phyloP scores from a whole-genome alignment of 2,329 filamentous ascomycete genomes.

The Rutstroemia sp. region DNA sequence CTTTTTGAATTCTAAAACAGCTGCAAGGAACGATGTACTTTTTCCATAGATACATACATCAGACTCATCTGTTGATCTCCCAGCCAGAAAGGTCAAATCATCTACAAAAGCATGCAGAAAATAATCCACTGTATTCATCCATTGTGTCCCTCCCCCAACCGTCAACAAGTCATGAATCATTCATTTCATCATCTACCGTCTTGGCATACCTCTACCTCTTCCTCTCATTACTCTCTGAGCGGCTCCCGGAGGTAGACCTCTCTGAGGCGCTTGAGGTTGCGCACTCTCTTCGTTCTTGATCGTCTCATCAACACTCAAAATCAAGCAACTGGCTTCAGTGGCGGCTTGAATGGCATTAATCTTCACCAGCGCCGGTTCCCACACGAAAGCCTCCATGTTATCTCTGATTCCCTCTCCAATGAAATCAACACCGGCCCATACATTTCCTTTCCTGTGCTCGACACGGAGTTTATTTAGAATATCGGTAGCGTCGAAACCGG shows the following conservation, averaged over 20 bases:
- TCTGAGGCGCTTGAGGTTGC: conserved; percentile 70
- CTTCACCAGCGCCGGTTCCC: conserved; percentile 95
- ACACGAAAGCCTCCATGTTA: conserved; percentile 94
- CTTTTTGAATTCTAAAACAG: no score
- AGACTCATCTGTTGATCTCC: no score
- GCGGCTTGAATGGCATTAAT: conserved; percentile 95
- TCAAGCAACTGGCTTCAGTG: conserved; percentile 90
- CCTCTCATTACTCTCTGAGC: conserved; percentile 83
- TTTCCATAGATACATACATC: no score
- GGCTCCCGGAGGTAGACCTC: conserved; percentile 69
- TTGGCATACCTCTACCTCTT: conserved; percentile 82
- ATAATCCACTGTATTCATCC: no score
- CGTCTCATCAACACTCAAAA: conserved; percentile 94
- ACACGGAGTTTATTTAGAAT: conserved; percentile 95
- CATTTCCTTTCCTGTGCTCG: conserved; percentile 87
- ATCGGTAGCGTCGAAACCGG: conserved; percentile 95
- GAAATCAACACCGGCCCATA: conserved; percentile 96
- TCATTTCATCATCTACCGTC: conserved; percentile 31
- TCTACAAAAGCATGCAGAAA: no score
- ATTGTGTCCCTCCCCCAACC: no score
- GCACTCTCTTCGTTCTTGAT: conserved; percentile 96
- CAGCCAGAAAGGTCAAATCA: no score
- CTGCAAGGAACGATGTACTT: no score
- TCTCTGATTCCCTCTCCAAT: conserved; percentile 83
- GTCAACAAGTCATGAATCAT: neutral